phyloP scores from a whole-genome alignment of 2,329 filamentous ascomycete genomes.

The Cladosporium sp. region DNA sequence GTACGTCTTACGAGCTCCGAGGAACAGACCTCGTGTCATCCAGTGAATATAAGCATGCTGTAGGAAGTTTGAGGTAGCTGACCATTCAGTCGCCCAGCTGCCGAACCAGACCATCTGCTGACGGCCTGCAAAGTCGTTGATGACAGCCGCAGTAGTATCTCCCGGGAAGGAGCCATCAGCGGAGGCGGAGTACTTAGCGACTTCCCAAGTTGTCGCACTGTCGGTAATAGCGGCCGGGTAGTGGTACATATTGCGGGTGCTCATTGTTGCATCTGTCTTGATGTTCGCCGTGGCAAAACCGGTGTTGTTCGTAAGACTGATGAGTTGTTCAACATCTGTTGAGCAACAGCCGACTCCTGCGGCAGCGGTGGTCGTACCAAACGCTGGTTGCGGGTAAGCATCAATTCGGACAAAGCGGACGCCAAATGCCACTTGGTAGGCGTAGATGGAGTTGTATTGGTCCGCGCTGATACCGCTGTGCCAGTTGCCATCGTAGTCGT shows the following conservation, averaged over 20 bases:
- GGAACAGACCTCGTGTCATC: slow-evolving; percentile 59
- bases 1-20: slow-evolving; percentile 56
- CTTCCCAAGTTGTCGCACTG: slow-evolving; percentile 52
- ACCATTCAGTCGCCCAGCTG: slow-evolving; percentile 55
- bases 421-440: slow-evolving; percentile 59
- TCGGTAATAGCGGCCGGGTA: slow-evolving; percentile 61
- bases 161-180: slow-evolving; percentile 39
- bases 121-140: slow-evolving; percentile 58
- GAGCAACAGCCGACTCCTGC: slow-evolving; percentile 50
- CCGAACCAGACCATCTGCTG: slow-evolving; percentile 65
- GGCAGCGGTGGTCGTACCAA: slow-evolving; percentile 42
- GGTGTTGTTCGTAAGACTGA: slow-evolving; percentile 56
- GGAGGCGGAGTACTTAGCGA: slow-evolving; percentile 51
- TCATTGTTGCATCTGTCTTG: slow-evolving; percentile 51
- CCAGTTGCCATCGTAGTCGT: slow-evolving; percentile 51
- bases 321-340: slow-evolving; percentile 51
- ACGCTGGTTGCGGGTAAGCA: slow-evolving; percentile 55
- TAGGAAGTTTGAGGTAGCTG: slow-evolving; percentile 56
- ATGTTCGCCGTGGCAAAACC: slow-evolving; percentile 58
- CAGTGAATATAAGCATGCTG: slow-evolving; percentile 65
- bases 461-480: slow-evolving; percentile 55
- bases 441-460: slow-evolving; percentile 58
- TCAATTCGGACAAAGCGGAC: slow-evolving; percentile 62
- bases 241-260: slow-evolving; percentile 56
- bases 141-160: slow-evolving; percentile 56